Conservation (phyloP, 352 stramenopile genomes). For the Phytophthora kernoviae region DNA sequence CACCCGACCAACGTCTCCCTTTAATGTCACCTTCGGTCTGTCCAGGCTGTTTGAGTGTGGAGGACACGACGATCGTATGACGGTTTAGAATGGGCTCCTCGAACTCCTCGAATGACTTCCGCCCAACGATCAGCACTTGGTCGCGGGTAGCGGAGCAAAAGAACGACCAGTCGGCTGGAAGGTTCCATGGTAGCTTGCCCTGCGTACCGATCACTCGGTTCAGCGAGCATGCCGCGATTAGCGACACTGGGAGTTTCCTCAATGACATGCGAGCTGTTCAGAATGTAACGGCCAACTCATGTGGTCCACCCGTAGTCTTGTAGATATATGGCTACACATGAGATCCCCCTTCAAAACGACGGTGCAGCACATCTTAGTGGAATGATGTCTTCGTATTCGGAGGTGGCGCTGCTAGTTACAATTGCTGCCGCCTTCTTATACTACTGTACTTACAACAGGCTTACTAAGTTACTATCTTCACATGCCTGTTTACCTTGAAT, state of each 20-base stretch:
- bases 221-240: conserved; percentile 73
- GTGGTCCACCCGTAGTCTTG: conserved; percentile 18
- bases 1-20: conserved; percentile 13
- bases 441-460: conserved; percentile 41
- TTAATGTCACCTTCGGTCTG: conserved; percentile 2
- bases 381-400: conserved; percentile 32
- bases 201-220: conserved; percentile 68
- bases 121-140: conserved; percentile 71
- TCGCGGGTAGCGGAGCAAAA: conserved; percentile 56
- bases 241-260: conserved; percentile 44
- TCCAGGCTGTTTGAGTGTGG: conserved; percentile 11
- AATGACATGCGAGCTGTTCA: background rate
- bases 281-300: conserved; percentile 8
- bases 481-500: conserved; percentile 45
- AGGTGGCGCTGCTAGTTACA: conserved; percentile 31
- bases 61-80: conserved; percentile 64
- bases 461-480: conserved; percentile 51
- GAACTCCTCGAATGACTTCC: conserved; percentile 64
- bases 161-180: conserved; percentile 75
- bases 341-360: too few relatives aligned
- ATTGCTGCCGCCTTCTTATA: conserved; percentile 35
- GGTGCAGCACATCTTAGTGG: too few relatives aligned
- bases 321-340: background rate
- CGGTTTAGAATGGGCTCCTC: conserved; percentile 46
- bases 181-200: conserved; percentile 59